These are phyloP conservation scores for Scedosporium aurantiacum DNA, from an alignment of 2,329 filamentous ascomycete species.

Conservation along the genomic window DNA sequence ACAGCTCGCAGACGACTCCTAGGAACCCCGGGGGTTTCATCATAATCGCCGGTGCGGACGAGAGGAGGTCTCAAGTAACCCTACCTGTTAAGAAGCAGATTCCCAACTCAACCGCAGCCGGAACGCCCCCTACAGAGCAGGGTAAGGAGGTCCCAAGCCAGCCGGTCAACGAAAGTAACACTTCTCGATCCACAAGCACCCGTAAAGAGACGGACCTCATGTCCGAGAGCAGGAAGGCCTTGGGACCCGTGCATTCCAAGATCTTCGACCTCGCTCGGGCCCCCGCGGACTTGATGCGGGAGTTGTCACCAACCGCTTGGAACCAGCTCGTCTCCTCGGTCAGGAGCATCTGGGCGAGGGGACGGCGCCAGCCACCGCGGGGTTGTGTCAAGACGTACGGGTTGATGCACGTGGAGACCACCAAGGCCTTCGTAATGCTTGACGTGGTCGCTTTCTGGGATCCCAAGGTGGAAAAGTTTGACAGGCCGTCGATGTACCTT, in stretches of 20 bases:
- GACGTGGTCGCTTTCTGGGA: constrained; percentile 45
- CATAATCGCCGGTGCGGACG: neutral
- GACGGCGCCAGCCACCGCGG: constrained; percentile 30
- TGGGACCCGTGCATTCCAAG: constrained; percentile 12
- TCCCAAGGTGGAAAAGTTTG: constrained; percentile 37
- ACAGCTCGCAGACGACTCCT: neutral
- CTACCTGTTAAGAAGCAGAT: neutral
- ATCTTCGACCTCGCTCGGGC: constrained; percentile 23
- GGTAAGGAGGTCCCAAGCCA: neutral
- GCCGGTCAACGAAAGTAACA: constrained; percentile 18
- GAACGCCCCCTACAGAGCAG: neutral
- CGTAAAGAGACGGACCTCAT: constrained; percentile 32
- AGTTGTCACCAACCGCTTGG: constrained; percentile 8
- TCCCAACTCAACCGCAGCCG: neutral
- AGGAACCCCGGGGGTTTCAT: neutral
- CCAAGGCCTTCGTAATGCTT: constrained; percentile 34
- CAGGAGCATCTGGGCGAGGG: constrained; percentile 33
- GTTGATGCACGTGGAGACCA: constrained; percentile 39
- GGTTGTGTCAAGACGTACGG: constrained; percentile 44
- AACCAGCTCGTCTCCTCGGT: constrained; percentile 19
- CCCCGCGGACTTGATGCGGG: constrained; percentile 21
- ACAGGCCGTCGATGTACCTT: neutral
- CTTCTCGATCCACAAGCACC: neutral
- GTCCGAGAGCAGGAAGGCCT: constrained; percentile 29
- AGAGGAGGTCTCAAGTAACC: neutral